Base-by-base conservation (phyloP, 2,329 filamentous ascomycete genomes). In the Colletotrichum lentis region DNA sequence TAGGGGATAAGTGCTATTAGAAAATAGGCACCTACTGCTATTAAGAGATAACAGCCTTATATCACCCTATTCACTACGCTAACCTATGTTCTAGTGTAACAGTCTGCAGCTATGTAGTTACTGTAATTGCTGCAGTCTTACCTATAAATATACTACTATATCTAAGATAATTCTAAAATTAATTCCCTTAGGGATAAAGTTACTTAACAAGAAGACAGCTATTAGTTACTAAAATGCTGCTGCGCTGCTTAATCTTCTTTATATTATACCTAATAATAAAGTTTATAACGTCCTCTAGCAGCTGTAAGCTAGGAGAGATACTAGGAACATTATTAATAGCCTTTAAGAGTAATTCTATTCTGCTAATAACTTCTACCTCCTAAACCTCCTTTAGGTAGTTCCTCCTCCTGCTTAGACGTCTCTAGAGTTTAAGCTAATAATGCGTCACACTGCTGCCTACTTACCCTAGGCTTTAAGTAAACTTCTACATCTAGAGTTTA, bases 121-220 rank as follows among this genome's bases (percentile, higher is more conserved):
- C 20, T 67, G 64, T 10, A 60, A 63, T 10, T 59, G 64, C 20
- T 59, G 64, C 44, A 53, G 64, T 14, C 52, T 67, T 4, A 22
- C 60, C 18, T 67, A 59, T 52, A 53, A 67, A 10, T 67, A 67
- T 16, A 52, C 22, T 14, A 18, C 59, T 2, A 63, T 67, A 2
- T 67, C 64, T 4, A 67, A 67, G 39, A 63, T 59, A 2, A 57
- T 67, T 39, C 59, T 67, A 16, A 67, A 67, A 14, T 67, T 59
- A 2, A 67, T 67, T 18, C 64, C 64, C 1, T 20, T 18, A 11
- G 64, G 64, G 3, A 53, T 67, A 53, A 63, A 47, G 12, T 12
- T 67, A 2, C 46, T 67, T 18, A 44, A 63, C 31, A 53, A 67
- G 16, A 2, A 59, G 5, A 63, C 64, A 5, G 64, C 53, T 6